Conservation (phyloP, 2,329 filamentous ascomycete genomes). For the Rutstroemia sp. region DNA sequence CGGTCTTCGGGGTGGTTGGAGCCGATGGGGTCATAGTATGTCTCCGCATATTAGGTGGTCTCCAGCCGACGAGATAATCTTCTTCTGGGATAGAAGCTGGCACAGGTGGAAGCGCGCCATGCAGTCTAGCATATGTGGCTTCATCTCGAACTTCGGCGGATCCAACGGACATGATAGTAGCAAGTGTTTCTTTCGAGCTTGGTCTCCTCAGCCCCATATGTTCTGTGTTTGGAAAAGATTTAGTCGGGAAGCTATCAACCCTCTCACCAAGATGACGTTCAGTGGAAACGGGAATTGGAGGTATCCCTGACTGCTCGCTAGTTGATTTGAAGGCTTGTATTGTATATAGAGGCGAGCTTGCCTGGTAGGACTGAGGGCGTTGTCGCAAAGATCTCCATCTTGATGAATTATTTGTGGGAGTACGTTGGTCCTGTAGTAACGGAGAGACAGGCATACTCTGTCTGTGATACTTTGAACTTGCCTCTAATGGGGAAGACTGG, state of each 20-base stretch:
- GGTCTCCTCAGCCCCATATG: conserved; percentile 11
- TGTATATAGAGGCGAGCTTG: conserved; percentile 16
- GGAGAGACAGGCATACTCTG: conserved; percentile 12
- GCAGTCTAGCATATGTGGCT: conserved; percentile 16
- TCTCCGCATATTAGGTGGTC: background rate
- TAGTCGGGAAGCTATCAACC: conserved; percentile 18
- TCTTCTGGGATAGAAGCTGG: conserved; percentile 15
- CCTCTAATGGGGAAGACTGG: conserved; percentile 4
- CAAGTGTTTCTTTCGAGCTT: conserved; percentile 24
- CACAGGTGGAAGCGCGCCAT: conserved; percentile 20
- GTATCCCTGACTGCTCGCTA: conserved; percentile 16
- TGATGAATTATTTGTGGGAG: background rate
- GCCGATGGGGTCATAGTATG: background rate
- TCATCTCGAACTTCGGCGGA: conserved; percentile 22
- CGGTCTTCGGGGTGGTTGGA: background rate
- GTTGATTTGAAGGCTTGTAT: conserved; percentile 20
- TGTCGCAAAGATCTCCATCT: conserved; percentile 11
- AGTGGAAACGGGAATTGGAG: conserved; percentile 15
- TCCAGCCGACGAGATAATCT: conserved; percentile 2
- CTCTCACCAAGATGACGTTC: conserved; percentile 17
- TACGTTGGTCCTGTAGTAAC: background rate
- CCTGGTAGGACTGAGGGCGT: conserved; percentile 12
- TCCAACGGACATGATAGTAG: conserved; percentile 25
- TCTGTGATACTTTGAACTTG: conserved; percentile 1
- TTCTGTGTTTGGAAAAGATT: conserved; percentile 19